A percentile compares a stretch with the other conserved stretches of the same genome.
Evolutionary conservation across 2,329 filamentous ascomycete genomes (phyloP).

Genomic region (Cucurbitaria berberidis): DNA sequence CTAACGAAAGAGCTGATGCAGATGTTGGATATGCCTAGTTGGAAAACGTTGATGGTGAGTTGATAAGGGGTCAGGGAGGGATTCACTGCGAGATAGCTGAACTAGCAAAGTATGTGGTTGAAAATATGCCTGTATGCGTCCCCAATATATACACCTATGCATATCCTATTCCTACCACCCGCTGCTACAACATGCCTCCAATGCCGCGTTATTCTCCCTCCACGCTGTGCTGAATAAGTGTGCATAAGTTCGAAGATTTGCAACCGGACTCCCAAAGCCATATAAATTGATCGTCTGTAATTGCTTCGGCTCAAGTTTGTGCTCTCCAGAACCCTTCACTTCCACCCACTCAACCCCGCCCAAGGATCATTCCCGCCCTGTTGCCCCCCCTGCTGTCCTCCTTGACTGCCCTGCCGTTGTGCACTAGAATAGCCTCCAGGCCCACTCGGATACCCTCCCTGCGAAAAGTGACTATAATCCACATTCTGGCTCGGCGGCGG

Average conservation of each 20-base stretch:
- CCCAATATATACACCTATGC: neutral
- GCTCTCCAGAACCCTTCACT: slow-evolving; percentile 49
- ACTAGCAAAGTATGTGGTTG: neutral
- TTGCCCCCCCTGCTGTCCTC: slow-evolving; percentile 29
- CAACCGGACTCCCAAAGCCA: neutral
- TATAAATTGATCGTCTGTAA: neutral
- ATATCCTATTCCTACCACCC: neutral
- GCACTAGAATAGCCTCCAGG: slow-evolving; percentile 48
- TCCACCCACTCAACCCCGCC: slow-evolving; percentile 74
- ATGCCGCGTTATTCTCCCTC: neutral
- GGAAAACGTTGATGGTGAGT: no score
- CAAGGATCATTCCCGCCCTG: slow-evolving; percentile 62
- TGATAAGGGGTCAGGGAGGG: no score
- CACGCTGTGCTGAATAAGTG: neutral
- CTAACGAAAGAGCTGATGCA: no score
- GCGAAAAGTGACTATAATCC: slow-evolving; percentile 59
- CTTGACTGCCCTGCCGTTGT: slow-evolving; percentile 38
- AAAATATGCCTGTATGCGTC: neutral
- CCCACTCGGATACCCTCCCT: slow-evolving; percentile 60
- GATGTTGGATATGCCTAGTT: no score
- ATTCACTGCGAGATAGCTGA: neutral
- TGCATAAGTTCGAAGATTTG: neutral
- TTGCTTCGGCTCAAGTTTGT: neutral
- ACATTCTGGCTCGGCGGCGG: slow-evolving; percentile 63
- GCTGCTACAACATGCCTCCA: neutral